phyloP scores from a whole-genome alignment of 2,329 filamentous ascomycete genomes.

The Stachybotrys echinatus region DNA sequence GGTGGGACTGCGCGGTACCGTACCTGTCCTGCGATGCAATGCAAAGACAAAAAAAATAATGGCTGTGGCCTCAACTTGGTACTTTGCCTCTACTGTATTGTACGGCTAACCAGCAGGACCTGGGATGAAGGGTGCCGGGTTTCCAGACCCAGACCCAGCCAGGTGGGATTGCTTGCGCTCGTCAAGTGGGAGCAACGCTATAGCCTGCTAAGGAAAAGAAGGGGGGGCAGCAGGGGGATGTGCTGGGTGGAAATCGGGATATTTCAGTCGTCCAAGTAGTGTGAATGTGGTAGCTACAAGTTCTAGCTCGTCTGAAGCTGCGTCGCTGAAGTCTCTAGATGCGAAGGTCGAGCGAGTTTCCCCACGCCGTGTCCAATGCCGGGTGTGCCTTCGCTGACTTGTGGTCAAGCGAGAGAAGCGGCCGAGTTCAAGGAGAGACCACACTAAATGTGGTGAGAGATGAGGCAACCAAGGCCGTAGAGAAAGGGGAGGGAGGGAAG shows the following conservation, averaged over 20 bases:
- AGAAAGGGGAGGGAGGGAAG: too few relatives aligned
- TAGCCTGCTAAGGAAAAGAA: neutral
- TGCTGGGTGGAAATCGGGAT: neutral
- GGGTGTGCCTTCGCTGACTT: conserved; percentile 24
- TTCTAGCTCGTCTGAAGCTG: neutral
- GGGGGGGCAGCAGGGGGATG: neutral
- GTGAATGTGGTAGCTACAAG: neutral
- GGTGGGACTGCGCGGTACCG: neutral
- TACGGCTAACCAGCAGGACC: neutral
- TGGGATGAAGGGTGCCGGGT: neutral
- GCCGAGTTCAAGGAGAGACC: conserved; percentile 8
- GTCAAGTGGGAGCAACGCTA: neutral
- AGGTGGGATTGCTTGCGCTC: neutral
- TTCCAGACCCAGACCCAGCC: neutral
- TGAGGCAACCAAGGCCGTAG: neutral
- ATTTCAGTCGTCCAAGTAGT: neutral
- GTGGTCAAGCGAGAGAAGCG: conserved; percentile 19
- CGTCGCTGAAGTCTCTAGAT: too few relatives aligned
- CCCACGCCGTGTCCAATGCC: conserved; percentile 21
- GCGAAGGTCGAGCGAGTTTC: conserved; percentile 21
- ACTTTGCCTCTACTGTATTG: too few relatives aligned
- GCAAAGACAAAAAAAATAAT: neutral
- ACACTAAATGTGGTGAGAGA: neutral
- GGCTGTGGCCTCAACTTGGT: neutral
- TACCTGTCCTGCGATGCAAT: too few relatives aligned